Evolutionary conservation across 306 rosid species (phyloP).

Genomic region (Senna siamea): DNA sequence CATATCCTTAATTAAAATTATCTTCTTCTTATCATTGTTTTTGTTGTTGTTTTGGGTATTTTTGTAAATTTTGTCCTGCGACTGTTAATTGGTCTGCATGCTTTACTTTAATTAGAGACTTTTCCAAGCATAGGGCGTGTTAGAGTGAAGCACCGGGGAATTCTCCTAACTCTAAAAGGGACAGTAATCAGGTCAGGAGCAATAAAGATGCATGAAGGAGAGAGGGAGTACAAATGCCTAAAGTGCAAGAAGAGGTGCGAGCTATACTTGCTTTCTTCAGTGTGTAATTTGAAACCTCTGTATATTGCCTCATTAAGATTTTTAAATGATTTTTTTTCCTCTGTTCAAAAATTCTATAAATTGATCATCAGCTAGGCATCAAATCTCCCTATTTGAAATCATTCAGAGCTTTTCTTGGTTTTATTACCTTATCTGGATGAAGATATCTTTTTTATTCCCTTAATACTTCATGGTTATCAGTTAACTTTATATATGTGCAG

Average conservation of each 20-base stretch:
- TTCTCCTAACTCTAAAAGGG: conserved; percentile 92
- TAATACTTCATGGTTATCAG: conserved; percentile 22
- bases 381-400: background rate
- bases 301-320: background rate
- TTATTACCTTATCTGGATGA: background rate
- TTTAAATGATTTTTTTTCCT: background rate
- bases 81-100: conserved; percentile 6
- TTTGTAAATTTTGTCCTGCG: background rate
- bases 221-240: conserved; percentile 82
- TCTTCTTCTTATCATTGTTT: background rate
- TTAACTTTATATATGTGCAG: conserved; percentile 54
- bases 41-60: background rate
- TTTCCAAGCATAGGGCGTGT: conserved; percentile 87
- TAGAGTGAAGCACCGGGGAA: conserved; percentile 82
- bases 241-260: conserved; percentile 77
- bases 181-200: conserved; percentile 89
- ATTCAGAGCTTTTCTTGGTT: background rate
- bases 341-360: background rate
- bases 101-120: conserved; percentile 60
- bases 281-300: background rate
- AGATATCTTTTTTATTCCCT: conserved; percentile 30
- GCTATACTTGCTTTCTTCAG: conserved; percentile 1
- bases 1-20: background rate
- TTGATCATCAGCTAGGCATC: background rate
- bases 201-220: conserved; percentile 94